Base-by-base conservation (phyloP, 2,329 filamentous ascomycete genomes). In the Orbilia oligospora region DNA sequence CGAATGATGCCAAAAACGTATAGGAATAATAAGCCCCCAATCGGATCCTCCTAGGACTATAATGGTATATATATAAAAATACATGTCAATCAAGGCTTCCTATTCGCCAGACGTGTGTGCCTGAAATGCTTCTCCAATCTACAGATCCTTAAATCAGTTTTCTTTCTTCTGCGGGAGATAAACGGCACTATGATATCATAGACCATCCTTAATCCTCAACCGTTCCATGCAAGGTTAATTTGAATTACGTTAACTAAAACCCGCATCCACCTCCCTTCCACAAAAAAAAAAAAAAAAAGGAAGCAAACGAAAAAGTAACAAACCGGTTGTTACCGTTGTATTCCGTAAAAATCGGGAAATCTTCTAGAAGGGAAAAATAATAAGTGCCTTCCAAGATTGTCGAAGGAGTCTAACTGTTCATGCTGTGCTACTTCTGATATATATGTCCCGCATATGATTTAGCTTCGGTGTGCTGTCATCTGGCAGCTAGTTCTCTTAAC, bases 401-500 rank as follows among this genome's bases (percentile, higher is more conserved):
- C 38, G 10, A n/a, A 16, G 18, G 12, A 24, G 55, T 18, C 27
- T 30, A 6, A 3, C 27, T 30, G n/a, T n/a, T 6, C 27, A 30
- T 30, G 27, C 27, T 61, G 36, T 61, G 18, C 55, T 41, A 27
- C 61, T 49, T 48, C 33, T 22, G 22, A 49, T 49, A 33, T 30
- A 30, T 3, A 30, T 30, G 27, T 30, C n/a, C n/a, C n/a, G n/a
- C n/a, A n/a, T 30, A 2, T 2, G 44, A n/a, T 46, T 38, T 61
- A 72, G 58, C 38, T 66, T 70, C n/a, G 65, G 18, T 30, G 69
- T 66, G 69, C 58, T 72, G 69, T 72, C 69, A 72, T 72, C 38
- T 33, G n/a, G 46, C 56, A 71, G 68, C 56, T 27, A 71, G 46
- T 46, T 27, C 56, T 22, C 0, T 41, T 49, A 22, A 38, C 8